Percentiles rank a stretch among this genome's conserved stretches.
Evolutionary conservation across 2,329 filamentous ascomycete species (phyloP).

Genomic region (Albifimbria verrucaria): DNA sequence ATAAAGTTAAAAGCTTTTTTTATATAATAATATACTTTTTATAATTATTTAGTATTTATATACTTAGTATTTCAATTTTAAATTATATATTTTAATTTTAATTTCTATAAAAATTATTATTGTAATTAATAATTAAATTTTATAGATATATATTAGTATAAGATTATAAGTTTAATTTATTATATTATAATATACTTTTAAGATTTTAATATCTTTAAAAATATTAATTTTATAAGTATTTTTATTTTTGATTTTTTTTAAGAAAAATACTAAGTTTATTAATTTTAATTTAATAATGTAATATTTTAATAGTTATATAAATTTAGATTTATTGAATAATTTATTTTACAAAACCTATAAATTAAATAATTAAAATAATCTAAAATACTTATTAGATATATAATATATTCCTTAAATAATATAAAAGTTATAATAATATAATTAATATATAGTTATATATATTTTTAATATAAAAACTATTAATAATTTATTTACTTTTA

Average conservation of each 20-base stretch:
- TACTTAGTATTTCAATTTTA: background rate
- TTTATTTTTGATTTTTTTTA: background rate
- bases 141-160: background rate
- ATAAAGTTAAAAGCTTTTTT: background rate
- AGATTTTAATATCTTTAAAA: background rate
- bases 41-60: background rate
- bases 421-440: background rate
- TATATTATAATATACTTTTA: slow-evolving; percentile 1
- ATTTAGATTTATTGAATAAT: background rate
- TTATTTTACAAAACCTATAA: background rate
- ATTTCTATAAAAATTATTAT: background rate
- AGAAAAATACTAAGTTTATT: too few relatives aligned
- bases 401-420: background rate
- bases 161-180: background rate
- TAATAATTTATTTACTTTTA: background rate
- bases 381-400: background rate
- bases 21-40: background rate
- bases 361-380: background rate
- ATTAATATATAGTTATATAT: background rate
- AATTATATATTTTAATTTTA: background rate
- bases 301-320: background rate
- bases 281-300: background rate
- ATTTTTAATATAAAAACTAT: background rate
- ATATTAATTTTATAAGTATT: background rate
- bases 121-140: background rate